Evolutionary conservation across 2,329 filamentous ascomycete genomes (phyloP), one percentile per base, ranked within the genome.

Genomic region (Fusarium avenaceum): DNA sequence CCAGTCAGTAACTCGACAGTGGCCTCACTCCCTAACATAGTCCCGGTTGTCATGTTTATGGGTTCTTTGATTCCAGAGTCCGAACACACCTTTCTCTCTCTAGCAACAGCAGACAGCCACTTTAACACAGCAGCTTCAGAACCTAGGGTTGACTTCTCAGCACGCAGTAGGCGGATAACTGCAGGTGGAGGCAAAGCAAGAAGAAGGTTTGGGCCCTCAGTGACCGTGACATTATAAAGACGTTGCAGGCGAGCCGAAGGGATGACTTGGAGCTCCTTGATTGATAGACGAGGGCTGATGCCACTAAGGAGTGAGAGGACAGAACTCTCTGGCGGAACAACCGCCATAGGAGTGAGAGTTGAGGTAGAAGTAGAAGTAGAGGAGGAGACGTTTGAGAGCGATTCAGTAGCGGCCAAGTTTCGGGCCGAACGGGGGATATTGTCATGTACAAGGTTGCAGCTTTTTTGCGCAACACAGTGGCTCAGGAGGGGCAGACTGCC

Each of bases 91-190:
- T 66, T 71, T n/a, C 58, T 67, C 32, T 64, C 68, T 28, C 63
- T 57, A 2, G 63, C 42, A 28, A 61, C 50, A 52, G 74, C 67
- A 38, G 77, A 75, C 20, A 86, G 75, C 84, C 84, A 87, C 53
- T 74, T 76, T 38, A 86, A 69, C 3, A 85, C 68, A 10, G 77
- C 72, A 11, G 81, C 81, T 67, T 87, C 85, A 22, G 83, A 81
- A 24, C 76, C 72, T 48, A 83, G 75, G 42, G 81, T 78, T 35
- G 74, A 78, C 47, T 80, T 79, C 70, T 87, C 85, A 48, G 76
- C 82, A 30, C 85, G 80, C 32, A 87, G 76, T 28, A 85, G 75
- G 54, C 80, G 80, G 49, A 80, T 73, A 59, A 80, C 77, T n/a
- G 78, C 67, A 35, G 78, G 74, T 8, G 82, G 82, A n/a, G 83